These are phyloP conservation scores for Apiotrichum brassicae DNA, from an alignment of 1,284 basidiomycete species.

Conservation along the genomic window DNA sequence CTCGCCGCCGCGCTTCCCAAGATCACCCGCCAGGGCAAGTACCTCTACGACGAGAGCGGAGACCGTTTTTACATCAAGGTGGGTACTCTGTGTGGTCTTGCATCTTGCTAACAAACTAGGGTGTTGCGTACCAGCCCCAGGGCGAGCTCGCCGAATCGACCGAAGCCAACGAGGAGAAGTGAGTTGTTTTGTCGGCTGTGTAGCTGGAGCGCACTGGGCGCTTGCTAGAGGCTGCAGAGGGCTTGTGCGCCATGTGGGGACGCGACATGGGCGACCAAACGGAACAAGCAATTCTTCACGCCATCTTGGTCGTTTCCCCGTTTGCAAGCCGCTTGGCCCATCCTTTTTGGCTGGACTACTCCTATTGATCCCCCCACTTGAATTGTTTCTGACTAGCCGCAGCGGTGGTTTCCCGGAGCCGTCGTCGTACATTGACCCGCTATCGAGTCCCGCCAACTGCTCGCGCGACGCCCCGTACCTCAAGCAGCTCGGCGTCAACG, in stretches of 20 bases:
- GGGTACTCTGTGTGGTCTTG: conserved; percentile 4
- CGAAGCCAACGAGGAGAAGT: conserved; percentile 52
- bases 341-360: no score
- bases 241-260: no score
- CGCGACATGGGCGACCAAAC: no score
- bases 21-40: conserved; percentile 52
- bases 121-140: conserved; percentile 82
- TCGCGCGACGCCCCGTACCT: conserved; percentile 71
- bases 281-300: no score
- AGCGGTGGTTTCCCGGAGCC: conserved; percentile 63
- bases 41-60: conserved; percentile 67
- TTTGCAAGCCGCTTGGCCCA: no score
- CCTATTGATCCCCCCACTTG: no score
- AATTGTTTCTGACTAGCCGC: not conserved
- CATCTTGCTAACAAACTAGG: conserved; percentile 39
- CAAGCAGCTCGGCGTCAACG: conserved; percentile 52
- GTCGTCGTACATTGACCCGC: conserved; percentile 56
- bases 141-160: conserved; percentile 52
- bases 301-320: no score
- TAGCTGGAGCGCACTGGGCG: no score
- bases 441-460: conserved; percentile 64
- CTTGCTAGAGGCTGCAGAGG: no score
- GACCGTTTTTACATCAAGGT: conserved; percentile 77
- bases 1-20: conserved; percentile 32
- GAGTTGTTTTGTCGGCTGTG: no score